Evolutionary conservation across 495 filamentous ascomycete genomes (phyloP).

Genomic region (Annulohypoxylon bovei): DNA sequence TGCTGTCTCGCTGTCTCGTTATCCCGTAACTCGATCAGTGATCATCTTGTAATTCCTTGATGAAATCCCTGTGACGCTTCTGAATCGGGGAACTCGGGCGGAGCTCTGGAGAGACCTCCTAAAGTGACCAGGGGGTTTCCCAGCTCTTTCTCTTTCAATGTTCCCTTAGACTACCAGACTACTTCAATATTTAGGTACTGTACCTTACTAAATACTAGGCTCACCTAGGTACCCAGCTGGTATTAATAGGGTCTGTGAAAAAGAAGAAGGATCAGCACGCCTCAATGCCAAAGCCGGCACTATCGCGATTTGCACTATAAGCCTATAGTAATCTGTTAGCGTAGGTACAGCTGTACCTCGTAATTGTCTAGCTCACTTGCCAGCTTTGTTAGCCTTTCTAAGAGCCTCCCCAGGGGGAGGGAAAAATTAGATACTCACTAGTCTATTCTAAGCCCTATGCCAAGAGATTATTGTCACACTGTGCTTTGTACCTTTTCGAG

Average conservation of each 20-base stretch:
- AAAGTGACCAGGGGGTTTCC: conserved; percentile 26
- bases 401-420: conserved; percentile 38
- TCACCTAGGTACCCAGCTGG: conserved; percentile 19
- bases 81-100: conserved; percentile 18
- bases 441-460: conserved; percentile 14
- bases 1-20: no score
- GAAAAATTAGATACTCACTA: conserved; percentile 43
- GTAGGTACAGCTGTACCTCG: not conserved
- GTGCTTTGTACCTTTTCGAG: conserved; percentile 31
- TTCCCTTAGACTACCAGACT: not conserved
- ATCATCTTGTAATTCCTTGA: conserved; percentile 32
- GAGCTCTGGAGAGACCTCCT: not conserved
- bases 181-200: no score
- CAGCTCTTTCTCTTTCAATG: no score
- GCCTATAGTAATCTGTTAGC: conserved; percentile 24
- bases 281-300: conserved; percentile 19
- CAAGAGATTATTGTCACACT: conserved; percentile 17
- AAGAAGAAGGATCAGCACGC: conserved; percentile 33
- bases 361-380: not conserved
- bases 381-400: not conserved
- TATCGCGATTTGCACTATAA: conserved; percentile 17
- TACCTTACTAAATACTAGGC: not conserved
- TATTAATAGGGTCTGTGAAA: conserved; percentile 26
- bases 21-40: conserved; percentile 25
- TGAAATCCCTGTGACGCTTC: conserved; percentile 30